Evolutionary conservation across 2,329 filamentous ascomycete species (phyloP).

Genomic region (Xylariaceae sp.): DNA sequence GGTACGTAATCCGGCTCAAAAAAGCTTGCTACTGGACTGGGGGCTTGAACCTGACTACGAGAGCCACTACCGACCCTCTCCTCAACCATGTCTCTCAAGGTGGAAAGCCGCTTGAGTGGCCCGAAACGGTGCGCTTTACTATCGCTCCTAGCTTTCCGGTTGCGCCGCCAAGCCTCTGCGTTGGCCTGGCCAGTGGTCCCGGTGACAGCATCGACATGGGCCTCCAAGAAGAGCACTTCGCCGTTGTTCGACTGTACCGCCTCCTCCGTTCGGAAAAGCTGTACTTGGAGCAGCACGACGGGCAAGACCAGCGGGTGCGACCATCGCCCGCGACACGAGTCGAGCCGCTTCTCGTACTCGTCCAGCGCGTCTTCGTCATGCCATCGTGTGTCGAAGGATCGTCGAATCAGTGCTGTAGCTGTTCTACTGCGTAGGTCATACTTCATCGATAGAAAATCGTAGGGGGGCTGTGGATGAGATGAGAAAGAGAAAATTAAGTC

Average conservation of each 20-base stretch:
- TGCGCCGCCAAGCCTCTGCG: conserved; percentile 17
- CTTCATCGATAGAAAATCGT: conserved; percentile 43
- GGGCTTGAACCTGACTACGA: conserved; percentile 6
- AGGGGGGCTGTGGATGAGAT: conserved; percentile 38
- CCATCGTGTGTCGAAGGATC: conserved; percentile 38
- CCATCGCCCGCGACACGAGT: conserved; percentile 41
- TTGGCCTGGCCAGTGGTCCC: conserved; percentile 27
- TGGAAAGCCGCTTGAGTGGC: conserved; percentile 23
- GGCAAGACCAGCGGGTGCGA: conserved; percentile 41
- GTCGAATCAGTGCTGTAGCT: conserved; percentile 37
- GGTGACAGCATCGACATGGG: conserved; percentile 38
- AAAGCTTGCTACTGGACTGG: conserved; percentile 8
- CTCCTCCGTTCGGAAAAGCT: conserved; percentile 40
- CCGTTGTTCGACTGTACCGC: conserved; percentile 39
- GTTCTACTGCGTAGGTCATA: conserved; percentile 36
- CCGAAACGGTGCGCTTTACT: conserved; percentile 9
- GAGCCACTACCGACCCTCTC: conserved; percentile 14
- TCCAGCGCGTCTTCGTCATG: conserved; percentile 39
- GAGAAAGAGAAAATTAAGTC: conserved; percentile 43
- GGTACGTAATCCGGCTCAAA: conserved; percentile 30
- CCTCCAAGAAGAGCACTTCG: conserved; percentile 37
- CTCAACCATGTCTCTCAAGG: conserved; percentile 22
- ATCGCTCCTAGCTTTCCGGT: conserved; percentile 9
- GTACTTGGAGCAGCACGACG: conserved; percentile 42
- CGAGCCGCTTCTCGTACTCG: conserved; percentile 41